Evolutionary conservation across 2,329 filamentous ascomycete genomes (phyloP), one percentile per base, ranked within the genome.

Genomic region (Sclerotinia borealis): DNA sequence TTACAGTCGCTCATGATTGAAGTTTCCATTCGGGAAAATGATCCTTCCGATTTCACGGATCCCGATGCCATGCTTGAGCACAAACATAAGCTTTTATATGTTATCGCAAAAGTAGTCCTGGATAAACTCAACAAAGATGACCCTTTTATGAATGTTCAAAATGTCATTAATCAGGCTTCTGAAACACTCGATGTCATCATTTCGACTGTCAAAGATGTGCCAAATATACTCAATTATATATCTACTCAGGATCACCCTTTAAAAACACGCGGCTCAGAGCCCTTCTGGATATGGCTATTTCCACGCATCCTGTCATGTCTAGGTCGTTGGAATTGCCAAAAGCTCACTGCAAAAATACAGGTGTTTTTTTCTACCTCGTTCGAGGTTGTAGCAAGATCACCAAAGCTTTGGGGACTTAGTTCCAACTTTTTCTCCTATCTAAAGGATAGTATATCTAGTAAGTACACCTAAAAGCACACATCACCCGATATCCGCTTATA

Each of bases 11-110:
- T 97, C 3, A 82, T 86, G 66, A 75, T 77, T 51, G 76, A 81
- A 36, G 84, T 88, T 78, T 45, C 75, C 73, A 82, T 85, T 27
- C 73, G 93, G 31, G 85, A 86, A 67, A 85, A 87, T 68, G 83
- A 85, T 41, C 72, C 75, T 50, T 73, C 76, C 45, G 76, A 75
- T 48, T 75, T 77, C 50, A 65, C 77, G 37, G 82, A 84, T 15
- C 72, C 80, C 1, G 84, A 88, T 66, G 86, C 90, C 50, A 87
- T 89, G 68, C 77, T 90, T 50, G 83, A 87, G 58, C 87, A 96
- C 73, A 93, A 96, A 69, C 89, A 92, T 71, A 90, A 92, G 76
- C 83, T 97, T 56, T 87, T 96, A 59, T 92, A 90, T 72, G 89
- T 96, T 66, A 90, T 95, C 69, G 82, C 89, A 56, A 88, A 90